Base-by-base conservation (phyloP, 371 early-diverging fungal genomes). In the Mortierella polycephala region DNA sequence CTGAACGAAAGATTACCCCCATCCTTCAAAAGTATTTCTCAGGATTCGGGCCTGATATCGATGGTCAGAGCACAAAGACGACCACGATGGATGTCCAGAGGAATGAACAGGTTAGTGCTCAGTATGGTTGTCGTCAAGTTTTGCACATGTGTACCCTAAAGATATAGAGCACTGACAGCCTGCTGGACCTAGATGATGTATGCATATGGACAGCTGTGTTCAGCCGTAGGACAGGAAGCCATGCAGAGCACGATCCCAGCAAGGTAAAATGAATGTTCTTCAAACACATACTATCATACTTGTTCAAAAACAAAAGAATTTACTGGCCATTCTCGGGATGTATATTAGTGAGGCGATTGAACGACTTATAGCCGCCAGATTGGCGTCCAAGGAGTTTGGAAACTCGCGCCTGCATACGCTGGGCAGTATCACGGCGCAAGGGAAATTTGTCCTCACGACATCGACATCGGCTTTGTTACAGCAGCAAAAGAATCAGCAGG, bases 21-120 rank as follows among this genome's bases (percentile, higher is more conserved):
- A 85, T 86, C 39, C 70, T 90, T 8, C 87, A 87, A 81, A 88
- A 88, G 56, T 90, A 90, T 64, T 90, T 90, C 67, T 88, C 88
- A 6, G 87, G 87, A 9, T 89, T 89, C 46, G 83, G 85, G 5
- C 72, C 82, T 0, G 79, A 79, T 1, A 69, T 65, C 2, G 79
- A 79, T 21, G 79, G 72, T 5, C 53, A 50, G 23, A 66, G 53
- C n/a, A 63, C 79, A 7, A 79, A 72, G 42, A 23, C 72, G 0
- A 45, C 65, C 1, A 53, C 73, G 1, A 67, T 77, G 54, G 74
- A 77, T 60, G 50, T 64, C 30, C 71, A 69, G 45, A 70, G 64
- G 23, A 81, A 83, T 45, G 71, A 73, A 7, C 69, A 63, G 66
- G 71, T 66, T 47, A 41, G 54, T 53, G 13, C 11, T 11, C 30